phyloP scores from a whole-genome alignment of 148 eudicot genomes.

The Rhododendron williamsianum region DNA sequence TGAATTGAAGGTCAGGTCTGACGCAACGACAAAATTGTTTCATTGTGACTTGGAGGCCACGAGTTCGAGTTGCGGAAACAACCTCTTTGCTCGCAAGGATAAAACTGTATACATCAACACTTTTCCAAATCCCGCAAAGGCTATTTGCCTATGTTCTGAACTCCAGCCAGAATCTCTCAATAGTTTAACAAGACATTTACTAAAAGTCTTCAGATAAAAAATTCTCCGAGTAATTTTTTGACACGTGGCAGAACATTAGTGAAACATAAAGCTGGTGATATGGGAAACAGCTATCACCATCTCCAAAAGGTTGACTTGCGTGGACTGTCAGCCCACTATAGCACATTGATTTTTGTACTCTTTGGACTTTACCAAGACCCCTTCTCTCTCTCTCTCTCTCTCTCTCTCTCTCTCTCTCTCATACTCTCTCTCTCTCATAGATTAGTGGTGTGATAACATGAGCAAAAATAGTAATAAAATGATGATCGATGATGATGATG shows the following conservation, averaged over 20 bases:
- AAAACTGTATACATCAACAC: too few relatives aligned
- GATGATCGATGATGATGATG: neutral
- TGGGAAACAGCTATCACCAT: slow-evolving; percentile 19
- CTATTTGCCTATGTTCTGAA: neutral
- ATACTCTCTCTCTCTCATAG: neutral
- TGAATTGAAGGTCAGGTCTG: neutral
- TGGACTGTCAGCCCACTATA: slow-evolving; percentile 15
- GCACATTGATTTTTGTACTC: slow-evolving; percentile 16
- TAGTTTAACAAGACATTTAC: neutral
- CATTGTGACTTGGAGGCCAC: too few relatives aligned
- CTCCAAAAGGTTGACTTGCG: slow-evolving; percentile 18
- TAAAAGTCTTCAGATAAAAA: neutral
- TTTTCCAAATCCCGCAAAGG: too few relatives aligned
- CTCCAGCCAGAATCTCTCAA: neutral
- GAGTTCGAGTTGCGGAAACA: too few relatives aligned
- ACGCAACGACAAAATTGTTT: too few relatives aligned
- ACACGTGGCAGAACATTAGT: neutral
- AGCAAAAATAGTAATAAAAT: neutral
- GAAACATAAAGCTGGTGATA: neutral
- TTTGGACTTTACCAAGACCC: slow-evolving; percentile 5
- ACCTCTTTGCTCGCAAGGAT: rapidly evolving
- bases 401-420: neutral
- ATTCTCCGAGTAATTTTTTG: neutral
- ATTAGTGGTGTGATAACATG: slow-evolving; percentile 1
- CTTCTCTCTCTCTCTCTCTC: slow-evolving; percentile 4